Conservation (phyloP, 2,329 filamentous ascomycete genomes). For the Xylaria sp. region DNA sequence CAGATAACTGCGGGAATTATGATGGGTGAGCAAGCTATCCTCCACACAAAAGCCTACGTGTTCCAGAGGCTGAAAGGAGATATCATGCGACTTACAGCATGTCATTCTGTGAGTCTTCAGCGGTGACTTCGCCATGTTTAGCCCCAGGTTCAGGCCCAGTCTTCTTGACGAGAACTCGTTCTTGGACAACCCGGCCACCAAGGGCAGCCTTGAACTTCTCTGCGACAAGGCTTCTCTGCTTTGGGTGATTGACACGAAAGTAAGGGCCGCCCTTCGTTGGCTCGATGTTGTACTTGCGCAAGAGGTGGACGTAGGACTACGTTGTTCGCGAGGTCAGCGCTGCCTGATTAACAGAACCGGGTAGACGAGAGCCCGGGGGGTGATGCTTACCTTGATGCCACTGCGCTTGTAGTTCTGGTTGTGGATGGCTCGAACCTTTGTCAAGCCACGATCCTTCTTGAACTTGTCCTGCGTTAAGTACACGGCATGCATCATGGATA, state of each 20-base stretch:
- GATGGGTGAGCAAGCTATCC: background rate
- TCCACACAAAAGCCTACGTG: background rate
- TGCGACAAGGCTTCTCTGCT: slow-evolving; percentile 53
- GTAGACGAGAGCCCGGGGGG: background rate
- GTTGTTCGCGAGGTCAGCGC: too few species aligned
- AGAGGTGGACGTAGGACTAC: slow-evolving; percentile 61
- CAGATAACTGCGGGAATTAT: slow-evolving; percentile 65
- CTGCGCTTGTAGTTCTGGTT: slow-evolving; percentile 65
- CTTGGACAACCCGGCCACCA: slow-evolving; percentile 54
- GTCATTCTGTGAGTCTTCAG: slow-evolving; percentile 72
- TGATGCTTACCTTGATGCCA: slow-evolving; percentile 54
- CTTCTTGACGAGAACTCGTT: slow-evolving; percentile 56
- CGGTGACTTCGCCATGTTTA: slow-evolving; percentile 56
- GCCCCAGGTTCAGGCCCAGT: slow-evolving; percentile 40
- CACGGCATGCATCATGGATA: slow-evolving; percentile 43
- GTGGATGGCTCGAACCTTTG: slow-evolving; percentile 56
- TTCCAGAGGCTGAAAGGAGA: background rate
- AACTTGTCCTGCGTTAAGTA: slow-evolving; percentile 45
- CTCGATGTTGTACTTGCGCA: slow-evolving; percentile 67
- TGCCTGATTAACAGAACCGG: background rate
- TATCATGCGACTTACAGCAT: slow-evolving; percentile 44
- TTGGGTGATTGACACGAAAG: slow-evolving; percentile 53
- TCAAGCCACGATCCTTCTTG: slow-evolving; percentile 44
- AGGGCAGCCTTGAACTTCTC: slow-evolving; percentile 49
- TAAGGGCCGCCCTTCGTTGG: slow-evolving; percentile 69